Percentiles rank a stretch among this genome's conserved stretches.
These are phyloP conservation scores for Pythium dissotocum DNA, from an alignment of 352 stramenopile genomes.

Conservation along the genomic window DNA sequence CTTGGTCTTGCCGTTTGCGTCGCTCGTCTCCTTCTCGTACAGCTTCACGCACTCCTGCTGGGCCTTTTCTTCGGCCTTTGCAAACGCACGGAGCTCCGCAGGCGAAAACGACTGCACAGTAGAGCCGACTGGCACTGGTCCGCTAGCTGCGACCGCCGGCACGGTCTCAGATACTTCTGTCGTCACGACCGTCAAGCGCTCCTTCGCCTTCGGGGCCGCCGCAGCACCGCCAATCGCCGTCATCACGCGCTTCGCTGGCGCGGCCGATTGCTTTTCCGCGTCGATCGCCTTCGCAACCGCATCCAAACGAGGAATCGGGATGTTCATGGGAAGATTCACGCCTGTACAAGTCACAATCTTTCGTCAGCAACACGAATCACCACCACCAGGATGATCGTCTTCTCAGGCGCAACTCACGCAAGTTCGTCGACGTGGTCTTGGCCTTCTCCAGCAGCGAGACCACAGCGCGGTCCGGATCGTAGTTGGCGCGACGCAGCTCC, in stretches of 20 bases:
- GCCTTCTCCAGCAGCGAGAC: slow-evolving; percentile 71
- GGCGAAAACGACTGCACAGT: slow-evolving; percentile 35
- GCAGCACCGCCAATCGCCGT: slow-evolving; percentile 42
- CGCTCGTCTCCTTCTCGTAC: slow-evolving; percentile 43
- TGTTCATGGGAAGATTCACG: slow-evolving; percentile 61
- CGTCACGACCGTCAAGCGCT: not conserved
- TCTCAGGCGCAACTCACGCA: slow-evolving; percentile 17
- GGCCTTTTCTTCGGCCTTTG: slow-evolving; percentile 67
- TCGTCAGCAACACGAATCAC: not conserved
- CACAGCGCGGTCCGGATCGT: slow-evolving; percentile 76
- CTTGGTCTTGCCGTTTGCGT: slow-evolving; percentile 58
- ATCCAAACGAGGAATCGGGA: slow-evolving; percentile 66
- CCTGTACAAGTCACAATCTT: slow-evolving; percentile 9
- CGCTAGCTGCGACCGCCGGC: not conserved
- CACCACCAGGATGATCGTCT: not conserved
- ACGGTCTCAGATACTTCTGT: not conserved
- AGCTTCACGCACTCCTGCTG: slow-evolving; percentile 55
- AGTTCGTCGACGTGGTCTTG: slow-evolving; percentile 41
- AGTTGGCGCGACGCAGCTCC: slow-evolving; percentile 70
- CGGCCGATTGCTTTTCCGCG: slow-evolving; percentile 30
- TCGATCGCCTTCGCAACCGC: slow-evolving; percentile 52
- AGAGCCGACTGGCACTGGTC: slow-evolving; percentile 12
- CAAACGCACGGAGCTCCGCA: slow-evolving; percentile 63
- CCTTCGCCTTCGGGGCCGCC: slow-evolving; percentile 16
- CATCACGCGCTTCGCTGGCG: slow-evolving; percentile 43